A percentile compares a stretch with the other conserved stretches of the same genome.
Evolutionary conservation across 1,284 basidiomycete genomes (phyloP).

Genomic region (Tylopilus sp.): DNA sequence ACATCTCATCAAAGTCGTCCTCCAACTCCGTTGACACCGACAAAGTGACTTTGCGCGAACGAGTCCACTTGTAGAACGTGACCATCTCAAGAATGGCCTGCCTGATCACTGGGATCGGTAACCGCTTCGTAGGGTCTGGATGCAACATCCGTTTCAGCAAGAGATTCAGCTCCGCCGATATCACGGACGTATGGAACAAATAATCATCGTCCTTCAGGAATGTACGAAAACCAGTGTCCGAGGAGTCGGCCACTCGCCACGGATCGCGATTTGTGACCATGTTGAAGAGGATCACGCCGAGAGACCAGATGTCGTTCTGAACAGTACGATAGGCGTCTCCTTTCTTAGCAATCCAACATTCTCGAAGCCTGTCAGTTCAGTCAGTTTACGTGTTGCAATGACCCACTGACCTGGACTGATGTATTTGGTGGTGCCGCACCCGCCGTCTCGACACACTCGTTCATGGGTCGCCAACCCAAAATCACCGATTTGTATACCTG

Average conservation of each 20-base stretch:
- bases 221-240: conserved; percentile 72
- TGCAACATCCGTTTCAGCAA: conserved; percentile 61
- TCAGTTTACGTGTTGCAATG: neutral
- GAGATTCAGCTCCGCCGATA: conserved; percentile 55
- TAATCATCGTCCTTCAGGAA: conserved; percentile 67
- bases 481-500: conserved; percentile 68
- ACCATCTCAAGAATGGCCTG: conserved; percentile 53
- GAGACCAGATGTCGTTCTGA: conserved; percentile 86
- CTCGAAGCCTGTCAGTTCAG: conserved; percentile 36
- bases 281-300: conserved; percentile 83
- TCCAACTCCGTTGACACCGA: neutral
- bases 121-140: conserved; percentile 49
- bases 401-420: conserved; percentile 65
- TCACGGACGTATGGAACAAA: conserved; percentile 66
- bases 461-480: conserved; percentile 80
- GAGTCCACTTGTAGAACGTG: conserved; percentile 54
- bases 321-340: conserved; percentile 45
- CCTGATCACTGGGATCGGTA: conserved; percentile 60
- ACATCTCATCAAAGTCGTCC: neutral
- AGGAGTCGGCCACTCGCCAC: conserved; percentile 74
- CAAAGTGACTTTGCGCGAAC: neutral
- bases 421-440: conserved; percentile 79
- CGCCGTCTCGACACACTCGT: conserved; percentile 63
- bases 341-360: conserved; percentile 49
- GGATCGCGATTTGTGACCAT: conserved; percentile 85